These are phyloP conservation scores for Orbilia javanica DNA, from an alignment of 2,329 filamentous ascomycete species.

Conservation along the genomic window DNA sequence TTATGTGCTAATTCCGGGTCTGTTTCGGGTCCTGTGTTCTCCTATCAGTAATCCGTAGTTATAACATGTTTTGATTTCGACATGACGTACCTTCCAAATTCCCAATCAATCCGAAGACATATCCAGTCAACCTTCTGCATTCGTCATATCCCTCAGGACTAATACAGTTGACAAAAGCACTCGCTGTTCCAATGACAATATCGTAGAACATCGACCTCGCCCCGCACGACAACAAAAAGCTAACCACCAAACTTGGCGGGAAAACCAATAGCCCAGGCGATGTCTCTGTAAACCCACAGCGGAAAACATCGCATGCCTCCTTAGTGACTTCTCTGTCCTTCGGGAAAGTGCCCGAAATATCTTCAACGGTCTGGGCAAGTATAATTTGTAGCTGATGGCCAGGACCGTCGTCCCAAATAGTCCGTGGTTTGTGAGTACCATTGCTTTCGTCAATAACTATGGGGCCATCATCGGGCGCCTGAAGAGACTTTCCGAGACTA, in stretches of 20 bases:
- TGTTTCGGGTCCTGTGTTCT: slow-evolving; percentile 69
- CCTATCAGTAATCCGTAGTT: slow-evolving; percentile 36
- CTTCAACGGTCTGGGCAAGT: slow-evolving; percentile 69
- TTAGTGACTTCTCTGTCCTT: slow-evolving; percentile 77
- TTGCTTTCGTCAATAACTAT: slow-evolving; percentile 75
- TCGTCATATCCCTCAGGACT: slow-evolving; percentile 66
- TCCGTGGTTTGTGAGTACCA: slow-evolving; percentile 63
- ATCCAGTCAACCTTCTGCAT: slow-evolving; percentile 70
- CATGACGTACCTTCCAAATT: slow-evolving; percentile 71
- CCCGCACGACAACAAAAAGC: slow-evolving; percentile 74
- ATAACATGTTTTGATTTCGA: neutral
- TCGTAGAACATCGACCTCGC: slow-evolving; percentile 76
- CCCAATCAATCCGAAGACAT: slow-evolving; percentile 75
- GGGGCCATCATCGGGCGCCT: slow-evolving; percentile 75
- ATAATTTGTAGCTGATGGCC: slow-evolving; percentile 70
- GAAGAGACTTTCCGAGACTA: slow-evolving; percentile 78
- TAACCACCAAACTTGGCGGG: slow-evolving; percentile 74
- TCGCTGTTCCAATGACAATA: slow-evolving; percentile 77
- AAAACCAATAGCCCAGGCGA: slow-evolving; percentile 83
- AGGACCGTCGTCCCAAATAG: slow-evolving; percentile 68
- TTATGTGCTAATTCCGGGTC: slow-evolving; percentile 80
- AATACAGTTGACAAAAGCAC: slow-evolving; percentile 76
- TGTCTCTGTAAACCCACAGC: slow-evolving; percentile 80
- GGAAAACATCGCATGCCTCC: slow-evolving; percentile 77
- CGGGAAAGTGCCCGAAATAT: slow-evolving; percentile 70